phyloP scores from a whole-genome alignment of 2,329 filamentous ascomycete species.

The Ceratocystis lukuohia region DNA sequence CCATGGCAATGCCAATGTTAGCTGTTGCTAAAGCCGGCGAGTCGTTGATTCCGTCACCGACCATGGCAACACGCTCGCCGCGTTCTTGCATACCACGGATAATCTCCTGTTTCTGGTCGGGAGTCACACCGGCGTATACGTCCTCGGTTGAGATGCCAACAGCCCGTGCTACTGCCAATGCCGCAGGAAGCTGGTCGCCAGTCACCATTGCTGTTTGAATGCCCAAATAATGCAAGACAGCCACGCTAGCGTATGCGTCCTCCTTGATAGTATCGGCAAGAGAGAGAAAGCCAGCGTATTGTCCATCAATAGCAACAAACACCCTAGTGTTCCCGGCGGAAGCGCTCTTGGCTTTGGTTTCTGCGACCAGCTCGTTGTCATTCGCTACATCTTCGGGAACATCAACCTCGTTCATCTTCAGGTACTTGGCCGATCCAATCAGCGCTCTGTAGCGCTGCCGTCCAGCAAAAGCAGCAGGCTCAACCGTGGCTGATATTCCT shows the following conservation, averaged over 20 bases:
- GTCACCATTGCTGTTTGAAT: conserved; percentile 86
- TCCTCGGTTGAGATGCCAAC: conserved; percentile 67
- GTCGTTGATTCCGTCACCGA: conserved; percentile 97
- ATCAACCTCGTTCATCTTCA: conserved; percentile 55
- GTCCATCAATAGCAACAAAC: conserved; percentile 73
- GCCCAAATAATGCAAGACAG: conserved; percentile 70
- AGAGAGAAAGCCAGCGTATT: conserved; percentile 68
- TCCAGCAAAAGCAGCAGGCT: conserved; percentile 36
- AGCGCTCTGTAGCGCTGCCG: conserved; percentile 63
- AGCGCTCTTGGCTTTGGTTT: conserved; percentile 28
- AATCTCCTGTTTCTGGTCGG: conserved; percentile 81
- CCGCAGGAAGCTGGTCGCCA: conserved; percentile 76
- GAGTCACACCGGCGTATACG: conserved; percentile 77
- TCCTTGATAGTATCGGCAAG: conserved; percentile 87
- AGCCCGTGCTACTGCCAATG: conserved; percentile 64
- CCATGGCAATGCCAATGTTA: conserved; percentile 83
- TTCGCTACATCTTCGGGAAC: conserved; percentile 52
- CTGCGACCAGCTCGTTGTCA: conserved; percentile 39
- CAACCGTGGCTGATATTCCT: conserved; percentile 69
- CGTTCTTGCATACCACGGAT: conserved; percentile 60
- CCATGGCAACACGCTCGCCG: conserved; percentile 82
- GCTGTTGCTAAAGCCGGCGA: conserved; percentile 88
- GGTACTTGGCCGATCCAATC: conserved; percentile 67
- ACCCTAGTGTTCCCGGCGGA: conserved; percentile 74
- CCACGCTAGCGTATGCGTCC: conserved; percentile 65